Evolutionary conservation across 116 monocot species (phyloP), one percentile per base, ranked within the genome.

Genomic region (Papilionanthe hybrid): DNA sequence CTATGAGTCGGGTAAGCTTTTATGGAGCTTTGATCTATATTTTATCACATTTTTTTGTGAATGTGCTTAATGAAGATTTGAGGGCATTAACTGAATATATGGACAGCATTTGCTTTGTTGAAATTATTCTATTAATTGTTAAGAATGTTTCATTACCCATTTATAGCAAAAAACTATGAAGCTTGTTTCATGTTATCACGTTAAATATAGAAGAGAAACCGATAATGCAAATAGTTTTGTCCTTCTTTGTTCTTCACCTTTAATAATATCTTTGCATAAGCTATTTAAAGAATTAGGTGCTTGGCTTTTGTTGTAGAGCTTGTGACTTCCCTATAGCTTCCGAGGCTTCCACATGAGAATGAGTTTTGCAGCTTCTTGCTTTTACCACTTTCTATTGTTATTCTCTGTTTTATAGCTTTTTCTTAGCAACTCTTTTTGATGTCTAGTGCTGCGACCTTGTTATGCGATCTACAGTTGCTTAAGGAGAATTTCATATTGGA

Each of bases 1-100:
- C 93, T 72, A 89, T 92, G 79, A 83, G 88, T 15, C 87, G 85
- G 78, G 95, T 92, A 91, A 81, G 87, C 12, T 48, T 13, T 28
- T 44, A 73, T 44, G 44, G 44, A 69, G 69, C 69, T 13, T 69
- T 69, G 69, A 37, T 69, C 32, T 69, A 69, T 29, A 69, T 69
- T 69, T 69, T 69, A 5, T 63, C 11, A 57, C n/a, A 30, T 69
- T 7, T 69, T 69, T 69, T 37, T 69, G 69, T 69, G 8, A 0
- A 18, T 37, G 37, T 69, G 2, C 11, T 69, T 30, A 32, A 32
- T 13, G 37, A 37, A 32, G 37, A 69, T 69, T 69, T 17, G 18
- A 37, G 15, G 37, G 32, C 15, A 17, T 69, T 32, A 37, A 32
- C 15, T 25, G 15, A 69, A 17, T 69, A 11, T 32, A 15, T 69